These are phyloP conservation scores for Pseudopithomyces maydicus DNA, from an alignment of 2,329 filamentous ascomycete species.

Conservation along the genomic window DNA sequence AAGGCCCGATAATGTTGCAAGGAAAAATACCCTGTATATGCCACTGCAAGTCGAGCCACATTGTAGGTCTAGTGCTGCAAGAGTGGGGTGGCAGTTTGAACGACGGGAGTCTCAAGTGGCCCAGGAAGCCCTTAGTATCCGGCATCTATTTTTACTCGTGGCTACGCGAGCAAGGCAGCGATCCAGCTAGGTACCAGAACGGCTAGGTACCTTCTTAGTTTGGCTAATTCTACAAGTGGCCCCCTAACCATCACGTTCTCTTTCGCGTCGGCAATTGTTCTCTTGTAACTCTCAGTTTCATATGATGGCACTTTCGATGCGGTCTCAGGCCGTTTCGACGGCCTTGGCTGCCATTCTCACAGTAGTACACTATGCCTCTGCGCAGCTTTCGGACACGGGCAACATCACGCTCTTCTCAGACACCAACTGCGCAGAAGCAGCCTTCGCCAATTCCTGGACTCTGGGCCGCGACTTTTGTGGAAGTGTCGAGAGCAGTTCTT, in stretches of 20 bases:
- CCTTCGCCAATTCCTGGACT: not conserved
- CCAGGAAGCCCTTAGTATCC: not conserved
- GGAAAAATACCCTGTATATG: no score
- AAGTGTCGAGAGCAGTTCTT: not conserved
- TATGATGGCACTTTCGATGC: not conserved
- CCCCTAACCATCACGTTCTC: not conserved
- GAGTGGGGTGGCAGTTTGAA: no score
- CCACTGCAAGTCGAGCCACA: no score
- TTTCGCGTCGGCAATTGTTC: not conserved
- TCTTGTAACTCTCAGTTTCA: not conserved
- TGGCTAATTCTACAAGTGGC: not conserved
- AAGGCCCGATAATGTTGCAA: no score
- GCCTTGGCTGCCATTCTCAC: not conserved
- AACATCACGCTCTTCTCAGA: constrained; percentile 4
- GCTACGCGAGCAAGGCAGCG: no score
- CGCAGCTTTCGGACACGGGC: not conserved
- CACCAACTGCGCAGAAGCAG: not conserved
- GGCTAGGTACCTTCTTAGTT: not conserved
- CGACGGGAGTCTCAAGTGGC: no score
- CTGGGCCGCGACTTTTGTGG: not conserved
- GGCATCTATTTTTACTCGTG: not conserved
- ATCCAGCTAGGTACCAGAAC: not conserved
- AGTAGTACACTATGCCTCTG: not conserved
- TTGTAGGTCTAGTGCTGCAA: no score
- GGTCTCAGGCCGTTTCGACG: not conserved